Conservation (phyloP, 257 asterid genomes). For the Scutellaria minor region DNA sequence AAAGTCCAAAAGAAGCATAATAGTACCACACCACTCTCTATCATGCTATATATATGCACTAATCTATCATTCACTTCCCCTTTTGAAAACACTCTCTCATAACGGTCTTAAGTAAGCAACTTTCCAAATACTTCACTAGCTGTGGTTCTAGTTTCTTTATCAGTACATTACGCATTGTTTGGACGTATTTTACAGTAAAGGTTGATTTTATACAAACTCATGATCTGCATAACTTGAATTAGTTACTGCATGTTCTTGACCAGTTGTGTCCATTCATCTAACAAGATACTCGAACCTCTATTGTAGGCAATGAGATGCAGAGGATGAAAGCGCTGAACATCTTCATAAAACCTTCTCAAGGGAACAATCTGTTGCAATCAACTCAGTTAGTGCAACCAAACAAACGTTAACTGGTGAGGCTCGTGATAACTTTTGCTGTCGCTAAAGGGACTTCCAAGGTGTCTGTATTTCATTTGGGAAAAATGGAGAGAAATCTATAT, state of each 20-base stretch:
- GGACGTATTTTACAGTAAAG: not conserved
- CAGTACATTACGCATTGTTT: constrained; percentile 1
- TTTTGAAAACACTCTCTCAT: not conserved
- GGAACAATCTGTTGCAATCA: constrained; percentile 38
- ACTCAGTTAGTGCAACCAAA: constrained; percentile 45
- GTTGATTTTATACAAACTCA: not conserved
- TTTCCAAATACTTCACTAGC: not conserved
- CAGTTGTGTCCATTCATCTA: not conserved
- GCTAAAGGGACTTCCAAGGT: constrained; percentile 8
- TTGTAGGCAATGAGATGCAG: constrained; percentile 76
- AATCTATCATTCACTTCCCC: not conserved
- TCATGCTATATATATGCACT: constrained; percentile 5
- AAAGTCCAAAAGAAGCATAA: not conserved
- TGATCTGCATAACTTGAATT: not conserved
- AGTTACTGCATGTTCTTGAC: not conserved
- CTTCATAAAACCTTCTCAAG: constrained; percentile 54
- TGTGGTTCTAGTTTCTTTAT: constrained; percentile 4
- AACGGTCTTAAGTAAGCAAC: not conserved
- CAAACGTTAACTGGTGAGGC: constrained; percentile 41
- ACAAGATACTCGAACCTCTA: not conserved
- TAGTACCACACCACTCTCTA: not conserved
- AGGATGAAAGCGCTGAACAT: constrained; percentile 66
- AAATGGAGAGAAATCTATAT: constrained; percentile 26
- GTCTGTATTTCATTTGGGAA: constrained; percentile 19
- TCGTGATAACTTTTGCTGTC: constrained; percentile 16